These are phyloP conservation scores for Vitis rotundifolia DNA, from an alignment of 164 flowering plant species.

Conservation along the genomic window DNA sequence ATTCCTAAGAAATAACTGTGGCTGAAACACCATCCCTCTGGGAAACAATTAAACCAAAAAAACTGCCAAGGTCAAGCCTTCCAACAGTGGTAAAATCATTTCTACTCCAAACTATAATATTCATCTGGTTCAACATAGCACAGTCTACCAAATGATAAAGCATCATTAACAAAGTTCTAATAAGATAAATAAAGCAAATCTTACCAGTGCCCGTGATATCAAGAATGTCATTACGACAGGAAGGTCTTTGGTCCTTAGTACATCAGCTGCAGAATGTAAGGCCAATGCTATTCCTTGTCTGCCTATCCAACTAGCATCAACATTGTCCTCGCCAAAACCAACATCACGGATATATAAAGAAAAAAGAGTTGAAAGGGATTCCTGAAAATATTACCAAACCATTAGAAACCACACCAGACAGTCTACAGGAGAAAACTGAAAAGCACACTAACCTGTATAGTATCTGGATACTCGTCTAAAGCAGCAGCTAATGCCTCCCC, in stretches of 20 bases:
- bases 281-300: slow-evolving; percentile 96
- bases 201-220: slow-evolving; percentile 93
- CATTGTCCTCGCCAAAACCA: slow-evolving; percentile 50
- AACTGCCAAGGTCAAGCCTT: too few species aligned
- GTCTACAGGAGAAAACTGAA: neutral
- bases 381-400: slow-evolving; percentile 46
- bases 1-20: too few species aligned
- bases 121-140: too few species aligned
- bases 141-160: neutral
- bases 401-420: slow-evolving; percentile 15
- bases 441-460: slow-evolving; percentile 63
- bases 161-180: neutral
- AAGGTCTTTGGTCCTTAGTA: slow-evolving; percentile 92
- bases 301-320: slow-evolving; percentile 87
- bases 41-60: too few species aligned
- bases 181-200: slow-evolving; percentile 5
- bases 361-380: slow-evolving; percentile 88
- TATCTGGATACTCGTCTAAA: slow-evolving; percentile 88
- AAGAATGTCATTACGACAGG: slow-evolving; percentile 97
- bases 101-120: too few species aligned
- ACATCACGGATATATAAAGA: slow-evolving; percentile 83
- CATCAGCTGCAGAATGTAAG: slow-evolving; percentile 87
- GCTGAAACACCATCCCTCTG: too few species aligned
- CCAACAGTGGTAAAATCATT: too few species aligned
- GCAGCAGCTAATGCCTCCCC: slow-evolving; percentile 95